Base-by-base conservation (phyloP, 2,329 filamentous ascomycete genomes). In the Ophiostoma ips region DNA sequence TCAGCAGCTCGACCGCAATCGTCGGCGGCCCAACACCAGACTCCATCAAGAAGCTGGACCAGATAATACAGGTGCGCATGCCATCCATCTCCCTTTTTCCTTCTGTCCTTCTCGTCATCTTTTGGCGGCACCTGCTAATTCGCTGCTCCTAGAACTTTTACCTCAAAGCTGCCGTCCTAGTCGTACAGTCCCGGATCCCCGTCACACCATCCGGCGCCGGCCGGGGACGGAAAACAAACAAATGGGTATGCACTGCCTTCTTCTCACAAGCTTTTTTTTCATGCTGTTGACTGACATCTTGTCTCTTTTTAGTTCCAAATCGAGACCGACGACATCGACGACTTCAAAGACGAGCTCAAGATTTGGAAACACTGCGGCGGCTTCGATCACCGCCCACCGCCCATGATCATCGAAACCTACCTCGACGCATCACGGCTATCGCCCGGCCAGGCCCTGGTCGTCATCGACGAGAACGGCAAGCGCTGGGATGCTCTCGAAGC, bases 401-500 rank as follows among this genome's bases (percentile, higher is more conserved):
- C 88, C 3, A 71, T 98, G 62, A 77, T 94, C 56, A 87, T 98
- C 61, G 92, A 98, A 66, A 84, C 88, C 19, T 96, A 86, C 62
- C 71, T 96, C 36, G 87, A 95, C 63, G 80, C 83, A 12, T 82
- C 84, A 34, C 76, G 79, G 31, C 73, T 96, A 49, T 85, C 84
- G 38, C 80, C 83, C 53, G 92, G 83, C 59, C 88, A 98, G 66
- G 88, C 84, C 57, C 70, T 98, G 48, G 88, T 95, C 51, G 77
- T 92, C 55, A 70, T 90, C 43, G 92, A 96, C 65, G 87, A 95
- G 30, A 75, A 84, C 61, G 90, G 88, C 46, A 94, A 94, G 69
- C 79, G 86, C 55, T 95, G 87, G 85, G 88, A 96, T 68, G 90
- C 95, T 16, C 69, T 84, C 58, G 88, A 94, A 61, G 84, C 87